phyloP scores from a whole-genome alignment of 108 stramenopile species.

The Cyclotella choctawhatcheeana region DNA sequence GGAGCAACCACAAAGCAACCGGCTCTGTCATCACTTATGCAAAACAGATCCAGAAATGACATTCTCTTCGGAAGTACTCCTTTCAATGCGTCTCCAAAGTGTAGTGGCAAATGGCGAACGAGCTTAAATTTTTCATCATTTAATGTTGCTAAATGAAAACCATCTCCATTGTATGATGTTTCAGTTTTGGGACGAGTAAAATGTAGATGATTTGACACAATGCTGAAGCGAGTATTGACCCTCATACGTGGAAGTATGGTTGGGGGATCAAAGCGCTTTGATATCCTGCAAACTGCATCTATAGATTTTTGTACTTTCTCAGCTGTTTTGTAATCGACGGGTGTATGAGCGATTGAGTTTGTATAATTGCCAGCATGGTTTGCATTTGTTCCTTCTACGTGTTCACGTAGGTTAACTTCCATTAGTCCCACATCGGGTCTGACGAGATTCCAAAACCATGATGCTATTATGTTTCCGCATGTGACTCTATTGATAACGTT shows the following conservation, averaged over 20 bases:
- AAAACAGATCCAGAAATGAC: conserved; percentile 44
- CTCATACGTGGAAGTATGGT: conserved; percentile 33
- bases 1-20: conserved; percentile 50
- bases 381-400: conserved; percentile 22
- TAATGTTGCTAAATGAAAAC: background rate
- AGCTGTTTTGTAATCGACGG: conserved; percentile 38
- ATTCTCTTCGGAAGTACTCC: conserved; percentile 42
- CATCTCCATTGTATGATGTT: background rate
- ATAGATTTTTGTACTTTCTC: conserved; percentile 36
- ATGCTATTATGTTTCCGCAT: conserved; percentile 37
- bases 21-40: conserved; percentile 26
- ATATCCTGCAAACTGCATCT: conserved; percentile 33
- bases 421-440: conserved; percentile 39
- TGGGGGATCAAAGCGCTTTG: conserved; percentile 12
- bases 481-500: conserved; percentile 19
- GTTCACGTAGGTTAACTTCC: conserved; percentile 40
- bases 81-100: conserved; percentile 18
- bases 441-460: conserved; percentile 49
- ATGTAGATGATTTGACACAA: conserved; percentile 44
- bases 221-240: conserved; percentile 24
- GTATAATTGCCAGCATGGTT: conserved; percentile 50
- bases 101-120: conserved; percentile 41
- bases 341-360: conserved; percentile 41
- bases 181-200: conserved; percentile 5
- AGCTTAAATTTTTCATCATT: conserved; percentile 11